Conservation (phyloP, 2,329 filamentous ascomycete species). For the Cercospora zeae-maydis region DNA sequence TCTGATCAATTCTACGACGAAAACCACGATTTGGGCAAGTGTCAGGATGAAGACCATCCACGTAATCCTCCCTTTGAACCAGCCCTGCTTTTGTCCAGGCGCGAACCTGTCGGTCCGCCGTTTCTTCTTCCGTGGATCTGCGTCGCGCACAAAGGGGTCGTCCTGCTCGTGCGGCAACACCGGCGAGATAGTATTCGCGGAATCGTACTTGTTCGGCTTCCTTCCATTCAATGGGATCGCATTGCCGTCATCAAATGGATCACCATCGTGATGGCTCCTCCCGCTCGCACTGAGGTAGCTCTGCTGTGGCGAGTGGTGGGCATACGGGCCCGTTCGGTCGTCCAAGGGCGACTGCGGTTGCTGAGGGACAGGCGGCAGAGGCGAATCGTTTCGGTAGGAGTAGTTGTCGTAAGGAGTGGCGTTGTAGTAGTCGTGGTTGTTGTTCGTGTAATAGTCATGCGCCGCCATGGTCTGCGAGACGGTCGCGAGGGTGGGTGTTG, state of each 20-base stretch:
- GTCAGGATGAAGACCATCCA: slow-evolving; percentile 83
- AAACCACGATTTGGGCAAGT: slow-evolving; percentile 72
- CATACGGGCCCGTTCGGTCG: slow-evolving; percentile 32
- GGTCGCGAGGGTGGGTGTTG: slow-evolving; percentile 5
- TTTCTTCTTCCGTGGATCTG: slow-evolving; percentile 29
- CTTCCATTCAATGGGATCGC: slow-evolving; percentile 47
- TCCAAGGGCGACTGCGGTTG: slow-evolving; percentile 26
- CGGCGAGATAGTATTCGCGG: slow-evolving; percentile 35
- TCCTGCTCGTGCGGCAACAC: slow-evolving; percentile 42
- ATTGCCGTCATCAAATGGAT: slow-evolving; percentile 49
- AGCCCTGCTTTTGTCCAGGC: slow-evolving; percentile 44
- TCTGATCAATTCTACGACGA: slow-evolving; percentile 81
- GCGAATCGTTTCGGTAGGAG: slow-evolving; percentile 44
- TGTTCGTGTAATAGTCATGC: slow-evolving; percentile 51
- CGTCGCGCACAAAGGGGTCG: slow-evolving; percentile 39
- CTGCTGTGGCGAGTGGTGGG: slow-evolving; percentile 25
- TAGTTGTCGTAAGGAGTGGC: slow-evolving; percentile 40
- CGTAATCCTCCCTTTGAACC: slow-evolving; percentile 59
- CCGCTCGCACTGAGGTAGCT: slow-evolving; percentile 59
- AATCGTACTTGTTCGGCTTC: slow-evolving; percentile 38
- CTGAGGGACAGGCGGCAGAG: slow-evolving; percentile 32
- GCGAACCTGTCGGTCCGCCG: slow-evolving; percentile 11
- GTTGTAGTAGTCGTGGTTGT: slow-evolving; percentile 38
- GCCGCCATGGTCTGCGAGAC: slow-evolving; percentile 20
- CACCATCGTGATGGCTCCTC: slow-evolving; percentile 42